Evolutionary conservation across 108 stramenopile species (phyloP), one percentile per base, ranked within the genome.

Genomic region (Skeletonema grethae): DNA sequence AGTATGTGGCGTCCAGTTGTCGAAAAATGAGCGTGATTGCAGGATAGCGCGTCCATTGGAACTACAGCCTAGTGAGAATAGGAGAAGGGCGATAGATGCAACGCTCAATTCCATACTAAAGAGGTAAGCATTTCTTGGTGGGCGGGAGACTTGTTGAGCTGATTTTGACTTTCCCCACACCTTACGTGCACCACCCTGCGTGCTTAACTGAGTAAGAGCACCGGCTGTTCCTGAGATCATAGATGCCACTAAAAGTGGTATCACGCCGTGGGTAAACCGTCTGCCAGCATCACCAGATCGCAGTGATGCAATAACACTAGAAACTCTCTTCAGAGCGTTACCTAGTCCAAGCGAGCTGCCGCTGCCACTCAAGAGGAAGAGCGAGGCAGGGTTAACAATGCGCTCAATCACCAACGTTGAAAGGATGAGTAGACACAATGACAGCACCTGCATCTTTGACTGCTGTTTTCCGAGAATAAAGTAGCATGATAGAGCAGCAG

Each of bases 401-500:
- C 73, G 72, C 58, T 88, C 86, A 61, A 87, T 84, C 5, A 87
- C 75, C 13, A 91, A 64, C 6, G 91, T 87, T 8, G 90, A 79
- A 8, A 75, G 15, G 0, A 93, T 65, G 11, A 97, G 85, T 15
- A 96, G 24, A 11, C 80, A 41, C 8, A 96, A 79, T 7, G 95
- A 83, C 24, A 88, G 29, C 18, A 95, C 70, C 76, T 96, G 95
- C 57, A 78, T 55, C 57, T n/a, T 62, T 1, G 90, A 87, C 73
- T 96, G 95, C 63, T 57, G 61, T 58, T 86, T 65, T 35, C 90
- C 90, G 81, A 95, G 64, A 15, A 96, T 25, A 13, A 96, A 68
- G 79, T 77, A 96, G 32, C 94, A 92, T 61, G 86, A 94, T 8
- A 95, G 45, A 25, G 96, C 96, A 9, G 95, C 93, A 46, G 85